A percentile compares a stretch with the other conserved stretches of the same genome.
phyloP scores from a whole-genome alignment of 2,329 filamentous ascomycete species.

The Trichophyton simii region DNA sequence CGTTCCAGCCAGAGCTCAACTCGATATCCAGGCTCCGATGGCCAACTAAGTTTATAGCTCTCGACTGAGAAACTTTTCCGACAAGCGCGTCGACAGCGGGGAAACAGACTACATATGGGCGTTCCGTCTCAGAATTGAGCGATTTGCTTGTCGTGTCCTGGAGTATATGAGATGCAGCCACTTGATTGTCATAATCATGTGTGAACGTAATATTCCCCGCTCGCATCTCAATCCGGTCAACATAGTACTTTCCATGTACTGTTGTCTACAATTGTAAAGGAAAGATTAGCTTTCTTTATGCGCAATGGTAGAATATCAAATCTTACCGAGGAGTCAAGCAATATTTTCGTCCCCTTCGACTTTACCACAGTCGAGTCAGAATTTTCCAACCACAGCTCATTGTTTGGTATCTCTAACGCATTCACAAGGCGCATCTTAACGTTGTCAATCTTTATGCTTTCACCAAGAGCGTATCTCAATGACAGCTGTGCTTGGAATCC shows the following conservation, averaged over 20 bases:
- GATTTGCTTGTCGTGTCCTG: constrained; percentile 16
- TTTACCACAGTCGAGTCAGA: constrained; percentile 36
- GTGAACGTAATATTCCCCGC: constrained; percentile 30
- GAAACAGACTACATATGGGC: constrained; percentile 58
- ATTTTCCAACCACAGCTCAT: constrained; percentile 55
- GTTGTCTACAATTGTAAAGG: constrained; percentile 20
- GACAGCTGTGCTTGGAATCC: constrained; percentile 59
- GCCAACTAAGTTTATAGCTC: constrained; percentile 64
- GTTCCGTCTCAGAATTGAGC: constrained; percentile 34
- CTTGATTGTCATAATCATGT: constrained; percentile 19
- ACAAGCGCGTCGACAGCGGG: constrained; percentile 58
- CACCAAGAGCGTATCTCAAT: constrained; percentile 59
- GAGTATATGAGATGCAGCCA: constrained; percentile 23
- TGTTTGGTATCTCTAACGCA: constrained; percentile 42
- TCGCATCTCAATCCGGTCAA: constrained; percentile 57
- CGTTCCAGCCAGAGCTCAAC: constrained; percentile 62
- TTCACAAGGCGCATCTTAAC: constrained; percentile 53
- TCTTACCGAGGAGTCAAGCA: constrained; percentile 38
- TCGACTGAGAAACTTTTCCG: constrained; percentile 53
- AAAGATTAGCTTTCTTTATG: constrained; percentile 5
- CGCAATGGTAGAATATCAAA: constrained; percentile 2
- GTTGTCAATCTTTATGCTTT: constrained; percentile 54
- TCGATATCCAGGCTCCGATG: constrained; percentile 65
- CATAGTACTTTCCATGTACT: constrained; percentile 56
- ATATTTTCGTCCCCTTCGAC: constrained; percentile 43